Conservation (phyloP, 1,284 basidiomycete species). For the Coriolopsis trogii region DNA sequence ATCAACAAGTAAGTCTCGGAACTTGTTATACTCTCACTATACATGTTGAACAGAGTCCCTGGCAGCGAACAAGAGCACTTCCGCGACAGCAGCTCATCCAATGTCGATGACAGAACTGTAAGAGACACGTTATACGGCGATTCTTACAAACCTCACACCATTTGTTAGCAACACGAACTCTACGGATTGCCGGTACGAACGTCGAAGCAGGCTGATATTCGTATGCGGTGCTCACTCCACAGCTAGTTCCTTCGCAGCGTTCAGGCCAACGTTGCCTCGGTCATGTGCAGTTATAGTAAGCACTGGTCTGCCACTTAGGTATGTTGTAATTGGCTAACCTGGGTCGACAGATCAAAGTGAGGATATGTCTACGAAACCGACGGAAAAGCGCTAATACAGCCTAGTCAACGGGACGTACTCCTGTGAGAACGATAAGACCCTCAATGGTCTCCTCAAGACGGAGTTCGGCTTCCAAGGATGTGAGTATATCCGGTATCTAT, state of each 20-base stretch:
- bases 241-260: conserved; percentile 61
- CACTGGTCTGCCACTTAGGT: conserved; percentile 2
- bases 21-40: neutral
- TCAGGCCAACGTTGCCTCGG: conserved; percentile 64
- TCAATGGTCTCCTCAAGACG: conserved; percentile 72
- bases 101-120: conserved; percentile 65
- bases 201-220: neutral
- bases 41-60: neutral
- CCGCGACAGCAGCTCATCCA: conserved; percentile 53
- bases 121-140: neutral
- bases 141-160: neutral
- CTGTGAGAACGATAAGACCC: conserved; percentile 67
- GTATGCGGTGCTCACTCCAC: conserved; percentile 18
- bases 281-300: conserved; percentile 74
- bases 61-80: conserved; percentile 59
- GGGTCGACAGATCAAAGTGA: conserved; percentile 43
- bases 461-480: conserved; percentile 77
- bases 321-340: neutral
- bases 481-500: conserved; percentile 32
- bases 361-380: conserved; percentile 9
- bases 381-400: neutral
- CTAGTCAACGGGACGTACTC: conserved; percentile 67
- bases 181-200: conserved; percentile 51
- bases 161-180: conserved; percentile 53
- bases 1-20: conserved; percentile 47